Evolutionary conservation across 148 eudicot genomes (phyloP).

Genomic region (Rhododendron ovatum): DNA sequence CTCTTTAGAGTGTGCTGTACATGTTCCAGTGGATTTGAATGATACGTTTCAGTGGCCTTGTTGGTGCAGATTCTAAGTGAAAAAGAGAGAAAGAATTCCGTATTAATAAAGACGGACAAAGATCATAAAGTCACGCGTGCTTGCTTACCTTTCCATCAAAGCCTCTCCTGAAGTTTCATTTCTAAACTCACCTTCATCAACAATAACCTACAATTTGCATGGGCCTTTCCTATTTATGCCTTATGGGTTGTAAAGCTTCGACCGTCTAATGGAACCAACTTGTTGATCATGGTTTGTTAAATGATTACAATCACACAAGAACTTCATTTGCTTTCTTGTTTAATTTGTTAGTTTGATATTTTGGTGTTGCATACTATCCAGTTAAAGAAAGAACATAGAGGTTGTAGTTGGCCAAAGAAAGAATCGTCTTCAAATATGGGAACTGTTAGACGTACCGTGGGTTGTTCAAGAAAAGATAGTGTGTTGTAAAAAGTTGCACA

Average conservation of each 20-base stretch:
- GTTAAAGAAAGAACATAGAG: conserved; percentile 82
- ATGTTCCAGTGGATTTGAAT: conserved; percentile 16
- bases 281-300: conserved; percentile 23
- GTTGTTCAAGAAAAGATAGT: conserved; percentile 56
- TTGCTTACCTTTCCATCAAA: conserved; percentile 25
- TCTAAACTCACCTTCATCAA: conserved; percentile 19
- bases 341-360: conserved; percentile 30
- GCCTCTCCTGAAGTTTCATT: conserved; percentile 26
- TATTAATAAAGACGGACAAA: conserved; percentile 23
- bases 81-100: conserved; percentile 24
- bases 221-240: conserved; percentile 17
- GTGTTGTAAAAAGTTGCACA: conserved; percentile 48
- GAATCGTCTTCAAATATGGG: conserved; percentile 56
- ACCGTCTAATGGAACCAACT: conserved; percentile 22
- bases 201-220: conserved; percentile 9
- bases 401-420: conserved; percentile 77
- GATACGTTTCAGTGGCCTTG: conserved; percentile 30
- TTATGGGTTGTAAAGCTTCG: conserved; percentile 19
- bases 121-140: conserved; percentile 33
- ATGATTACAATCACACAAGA: conserved; percentile 3
- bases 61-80: conserved; percentile 43
- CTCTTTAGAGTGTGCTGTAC: background rate
- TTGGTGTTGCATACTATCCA: conserved; percentile 66
- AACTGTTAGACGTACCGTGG: conserved; percentile 45
- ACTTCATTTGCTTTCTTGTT: conserved; percentile 11